These are phyloP conservation scores for Rhizomucor miehei DNA, from an alignment of 371 early-diverging fungal species.

Conservation along the genomic window DNA sequence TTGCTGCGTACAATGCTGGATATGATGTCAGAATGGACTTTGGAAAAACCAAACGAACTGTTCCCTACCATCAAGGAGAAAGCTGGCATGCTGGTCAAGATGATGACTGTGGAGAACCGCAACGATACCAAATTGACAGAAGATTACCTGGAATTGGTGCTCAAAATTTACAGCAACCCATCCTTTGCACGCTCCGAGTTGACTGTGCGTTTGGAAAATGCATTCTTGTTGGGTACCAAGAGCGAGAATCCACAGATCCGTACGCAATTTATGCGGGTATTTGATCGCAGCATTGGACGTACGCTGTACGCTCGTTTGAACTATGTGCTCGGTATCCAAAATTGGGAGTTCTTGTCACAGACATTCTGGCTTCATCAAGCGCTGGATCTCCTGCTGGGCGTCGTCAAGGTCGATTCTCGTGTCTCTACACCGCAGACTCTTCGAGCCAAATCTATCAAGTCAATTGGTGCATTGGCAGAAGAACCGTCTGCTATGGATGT, in stretches of 20 bases:
- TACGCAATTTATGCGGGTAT: conserved; percentile 74
- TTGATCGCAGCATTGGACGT: conserved; percentile 75
- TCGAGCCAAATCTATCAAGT: conserved; percentile 50
- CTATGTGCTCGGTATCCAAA: conserved; percentile 91
- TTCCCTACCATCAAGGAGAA: conserved; percentile 98
- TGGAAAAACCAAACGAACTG: conserved; percentile 62
- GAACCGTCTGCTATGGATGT: conserved; percentile 22
- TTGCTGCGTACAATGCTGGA: conserved; percentile 75
- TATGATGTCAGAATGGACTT: conserved; percentile 89
- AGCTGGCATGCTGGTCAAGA: conserved; percentile 82
- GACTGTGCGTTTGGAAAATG: conserved; percentile 90
- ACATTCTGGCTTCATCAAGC: conserved; percentile 94
- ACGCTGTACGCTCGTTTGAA: conserved; percentile 72
- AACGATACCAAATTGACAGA: conserved; percentile 67
- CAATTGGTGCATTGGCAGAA: conserved; percentile 19
- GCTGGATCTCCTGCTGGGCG: conserved; percentile 80
- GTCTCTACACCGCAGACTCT: conserved; percentile 45
- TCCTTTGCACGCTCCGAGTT: conserved; percentile 85
- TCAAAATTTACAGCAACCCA: conserved; percentile 81
- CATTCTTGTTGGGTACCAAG: conserved; percentile 88
- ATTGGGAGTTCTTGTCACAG: conserved; percentile 88
- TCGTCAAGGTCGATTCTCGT: conserved; percentile 43
- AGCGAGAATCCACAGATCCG: conserved; percentile 76
- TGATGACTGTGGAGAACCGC: conserved; percentile 81
- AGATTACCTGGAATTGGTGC: conserved; percentile 84